These are phyloP conservation scores for Rubia peregrina DNA, from an alignment of 305 asterid species.

Conservation along the genomic window DNA sequence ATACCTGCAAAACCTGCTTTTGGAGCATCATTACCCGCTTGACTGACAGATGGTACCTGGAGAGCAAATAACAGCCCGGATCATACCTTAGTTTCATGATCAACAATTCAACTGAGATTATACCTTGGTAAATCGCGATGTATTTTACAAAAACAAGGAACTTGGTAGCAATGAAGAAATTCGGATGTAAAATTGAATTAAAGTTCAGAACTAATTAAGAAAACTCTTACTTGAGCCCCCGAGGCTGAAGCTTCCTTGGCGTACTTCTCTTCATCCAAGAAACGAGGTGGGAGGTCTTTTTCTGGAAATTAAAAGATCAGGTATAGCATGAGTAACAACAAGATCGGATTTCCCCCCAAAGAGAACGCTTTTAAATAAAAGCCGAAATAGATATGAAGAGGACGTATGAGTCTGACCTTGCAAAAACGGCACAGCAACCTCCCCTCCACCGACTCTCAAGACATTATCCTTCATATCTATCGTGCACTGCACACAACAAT, in stretches of 20 bases:
- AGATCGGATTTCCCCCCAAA: not conserved
- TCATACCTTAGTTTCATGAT: not conserved
- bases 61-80: slow-evolving; percentile 17
- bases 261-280: slow-evolving; percentile 58
- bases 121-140: not conserved
- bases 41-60: slow-evolving; percentile 53
- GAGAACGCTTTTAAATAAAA: not conserved
- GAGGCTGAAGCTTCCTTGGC: slow-evolving; percentile 80
- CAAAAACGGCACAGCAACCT: slow-evolving; percentile 84
- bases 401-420: slow-evolving; percentile 44
- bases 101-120: not conserved
- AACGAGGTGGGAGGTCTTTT: slow-evolving; percentile 77
- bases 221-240: slow-evolving; percentile 58
- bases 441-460: slow-evolving; percentile 96
- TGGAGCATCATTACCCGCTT: slow-evolving; percentile 34
- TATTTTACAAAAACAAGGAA: not conserved
- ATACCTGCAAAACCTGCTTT: slow-evolving; percentile 57
- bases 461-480: slow-evolving; percentile 92
- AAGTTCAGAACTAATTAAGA: not conserved
- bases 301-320: slow-evolving; percentile 37
- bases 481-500: slow-evolving; percentile 49
- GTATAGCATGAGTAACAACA: not conserved
- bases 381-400: not conserved
- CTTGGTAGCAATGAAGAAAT: not conserved
- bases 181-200: not conserved